Evolutionary conservation across 1,284 basidiomycete species (phyloP).

Genomic region (Puccinia polysora): DNA sequence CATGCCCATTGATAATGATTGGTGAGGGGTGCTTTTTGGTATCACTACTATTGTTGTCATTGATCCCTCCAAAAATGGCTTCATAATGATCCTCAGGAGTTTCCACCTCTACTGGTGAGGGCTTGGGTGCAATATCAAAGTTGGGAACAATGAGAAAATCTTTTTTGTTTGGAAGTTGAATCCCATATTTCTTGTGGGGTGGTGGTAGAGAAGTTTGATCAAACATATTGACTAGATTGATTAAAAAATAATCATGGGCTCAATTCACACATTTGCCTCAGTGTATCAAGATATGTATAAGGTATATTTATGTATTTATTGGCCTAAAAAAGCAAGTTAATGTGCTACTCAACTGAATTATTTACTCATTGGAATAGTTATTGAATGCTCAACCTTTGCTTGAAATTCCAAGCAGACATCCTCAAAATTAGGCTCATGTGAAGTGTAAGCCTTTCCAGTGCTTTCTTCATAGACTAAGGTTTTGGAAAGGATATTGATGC

Average conservation of each 20-base stretch:
- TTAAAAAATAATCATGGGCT: slow-evolving; percentile 64
- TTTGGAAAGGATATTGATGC: slow-evolving; percentile 81
- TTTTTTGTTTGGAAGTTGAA: slow-evolving; percentile 73
- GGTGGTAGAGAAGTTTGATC: slow-evolving; percentile 83
- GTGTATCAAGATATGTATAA: slow-evolving; percentile 4
- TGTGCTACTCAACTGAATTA: too few species aligned
- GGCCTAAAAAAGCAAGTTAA: too few species aligned
- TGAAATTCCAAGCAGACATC: slow-evolving; percentile 88
- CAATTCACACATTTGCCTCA: not conserved
- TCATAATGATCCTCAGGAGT: slow-evolving; percentile 71
- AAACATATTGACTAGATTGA: slow-evolving; percentile 80
- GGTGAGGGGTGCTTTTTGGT: slow-evolving; percentile 44
- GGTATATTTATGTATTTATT: not conserved
- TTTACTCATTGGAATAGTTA: slow-evolving; percentile 85
- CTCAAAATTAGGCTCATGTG: slow-evolving; percentile 65
- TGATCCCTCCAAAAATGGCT: slow-evolving; percentile 66
- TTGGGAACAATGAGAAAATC: slow-evolving; percentile 85
- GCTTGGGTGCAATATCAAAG: slow-evolving; percentile 86
- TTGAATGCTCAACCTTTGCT: slow-evolving; percentile 87
- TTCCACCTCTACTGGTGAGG: slow-evolving; percentile 62
- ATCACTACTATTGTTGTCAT: slow-evolving; percentile 34
- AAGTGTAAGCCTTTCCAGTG: slow-evolving; percentile 69
- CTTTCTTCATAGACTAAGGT: slow-evolving; percentile 91
- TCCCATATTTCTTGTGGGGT: slow-evolving; percentile 90
- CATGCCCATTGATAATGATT: slow-evolving; percentile 37